Evolutionary conservation across 805 yeast genomes (phyloP).

Genomic region (Candida insectorum): DNA sequence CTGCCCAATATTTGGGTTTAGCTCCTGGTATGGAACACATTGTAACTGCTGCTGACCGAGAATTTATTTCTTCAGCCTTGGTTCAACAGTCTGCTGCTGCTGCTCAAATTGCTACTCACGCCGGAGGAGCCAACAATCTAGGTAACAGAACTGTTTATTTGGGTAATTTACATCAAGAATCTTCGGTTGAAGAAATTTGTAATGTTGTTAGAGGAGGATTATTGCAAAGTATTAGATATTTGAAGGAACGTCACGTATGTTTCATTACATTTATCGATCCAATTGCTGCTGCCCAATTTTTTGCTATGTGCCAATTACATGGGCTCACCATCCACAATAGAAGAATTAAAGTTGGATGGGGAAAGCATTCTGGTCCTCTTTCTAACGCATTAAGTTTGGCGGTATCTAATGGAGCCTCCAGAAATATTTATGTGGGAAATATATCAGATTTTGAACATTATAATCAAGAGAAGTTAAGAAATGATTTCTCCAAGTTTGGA

Average conservation of each 20-base stretch:
- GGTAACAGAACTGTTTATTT: constrained; percentile 93
- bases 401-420: constrained; percentile 88
- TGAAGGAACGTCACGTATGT: constrained; percentile 85
- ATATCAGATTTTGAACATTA: constrained; percentile 51
- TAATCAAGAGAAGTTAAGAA: constrained; percentile 59
- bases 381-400: constrained; percentile 85
- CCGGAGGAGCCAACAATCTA: constrained; percentile 87
- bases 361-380: constrained; percentile 91
- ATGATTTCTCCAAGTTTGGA: constrained; percentile 79
- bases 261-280: constrained; percentile 96
- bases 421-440: constrained; percentile 86
- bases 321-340: constrained; percentile 84
- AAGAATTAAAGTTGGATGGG: constrained; percentile 94
- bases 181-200: constrained; percentile 89
- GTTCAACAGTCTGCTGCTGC: constrained; percentile 96
- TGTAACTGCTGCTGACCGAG: constrained; percentile 65
- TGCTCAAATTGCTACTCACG: constrained; percentile 92
- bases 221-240: constrained; percentile 74
- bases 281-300: constrained; percentile 95
- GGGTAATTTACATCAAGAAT: constrained; percentile 85
- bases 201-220: constrained; percentile 95
- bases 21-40: constrained; percentile 86
- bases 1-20: constrained; percentile 89
- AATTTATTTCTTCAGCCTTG: constrained; percentile 65
- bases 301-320: constrained; percentile 88